Base-by-base conservation (phyloP, 768 basidiomycete genomes). In the Pholiota conissans region DNA sequence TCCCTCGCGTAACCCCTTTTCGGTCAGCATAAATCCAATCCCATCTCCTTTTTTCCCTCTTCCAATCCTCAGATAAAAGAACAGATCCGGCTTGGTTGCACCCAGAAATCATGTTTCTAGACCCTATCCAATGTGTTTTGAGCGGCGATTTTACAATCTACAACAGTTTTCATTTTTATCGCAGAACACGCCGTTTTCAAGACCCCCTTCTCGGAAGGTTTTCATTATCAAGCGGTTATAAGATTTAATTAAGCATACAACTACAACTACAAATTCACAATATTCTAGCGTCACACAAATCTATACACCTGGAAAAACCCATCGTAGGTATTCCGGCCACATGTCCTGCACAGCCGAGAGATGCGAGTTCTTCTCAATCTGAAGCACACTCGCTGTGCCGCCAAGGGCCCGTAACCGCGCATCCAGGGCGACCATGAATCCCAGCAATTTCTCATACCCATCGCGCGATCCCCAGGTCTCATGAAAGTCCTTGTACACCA, bases 11-110 rank as follows among this genome's bases (percentile, higher is more conserved):
- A 34, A 53, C 9, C 18, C 22, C 24, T 6, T 22, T 32, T 27
- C 35, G n/a, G 39, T 62, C 53, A 62, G 58, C 55, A 48, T 52
- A 16, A 24, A 16, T 40, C 48, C 48, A n/a, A 32, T 32, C 30
- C 13, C 30, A 32, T 13, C 30, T 6, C 30, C 6, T 6, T 32
- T 32, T 13, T 32, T 32, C 13, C 13, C 30, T 6, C 7, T 6
- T 6, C 30, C 30, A 32, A 32, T 13, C 30, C 30, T n/a, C n/a
- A n/a, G n/a, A 32, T 32, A 32, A 32, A 32, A 32, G 7, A 32
- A n/a, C n/a, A n/a, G n/a, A n/a, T n/a, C n/a, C n/a, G n/a, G n/a
- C n/a, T n/a, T n/a, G n/a, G n/a, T n/a, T n/a, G n/a, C n/a, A n/a
- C n/a, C n/a, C n/a, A n/a, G n/a, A n/a, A n/a, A n/a, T n/a, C n/a